Base-by-base conservation (phyloP, 495 filamentous ascomycete species). In the Letharia lupina region DNA sequence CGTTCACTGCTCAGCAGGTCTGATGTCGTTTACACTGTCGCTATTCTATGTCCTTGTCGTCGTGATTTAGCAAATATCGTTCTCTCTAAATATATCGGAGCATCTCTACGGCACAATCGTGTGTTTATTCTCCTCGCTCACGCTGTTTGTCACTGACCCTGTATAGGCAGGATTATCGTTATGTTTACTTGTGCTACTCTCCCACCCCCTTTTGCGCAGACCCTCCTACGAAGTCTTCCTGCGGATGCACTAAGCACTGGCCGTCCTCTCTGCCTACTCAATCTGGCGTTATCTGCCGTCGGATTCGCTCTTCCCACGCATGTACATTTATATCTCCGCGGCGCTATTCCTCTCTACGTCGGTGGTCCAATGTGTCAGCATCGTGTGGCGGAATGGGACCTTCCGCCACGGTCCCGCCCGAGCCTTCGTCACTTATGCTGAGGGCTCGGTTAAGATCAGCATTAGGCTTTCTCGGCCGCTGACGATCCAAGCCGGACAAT, bases 171-270 rank as follows among this genome's bases (percentile, higher is more conserved):
- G 28, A 28, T 60, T 31, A 8, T 66, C 35, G 9, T 61, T 66
- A 13, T 61, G 31, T 42, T 18, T 66, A 13, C 45, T 61, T 18
- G 23, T 66, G 10, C 28, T 66, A 8, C 64, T 66, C 42, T 62
- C 41, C 15, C 58, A 62, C 47, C 33, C 35, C 11, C 44, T 66
- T 15, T 54, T 66, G 7, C 58, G 40, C 44, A 50, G 16, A 50
- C 28, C 33, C 35, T 61, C 69, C 6, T 78, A 76, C 52, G 68
- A 77, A 63, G 64, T 76, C 58, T 79, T 79, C 57, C 69, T 78
- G 54, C 68, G 70, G 37, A 67, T 35, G 42, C 68, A 79, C 67
- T 68, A 78, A 69, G 62, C 59, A 31, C 67, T 76, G 23, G 62
- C 74, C 3, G 64, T 60, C 12, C 45, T 72, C 35, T 71, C 69